Percentiles rank a stretch among this genome's conserved stretches.
Evolutionary conservation across 305 asterid genomes (phyloP).

Genomic region (Monarda citriodora): DNA sequence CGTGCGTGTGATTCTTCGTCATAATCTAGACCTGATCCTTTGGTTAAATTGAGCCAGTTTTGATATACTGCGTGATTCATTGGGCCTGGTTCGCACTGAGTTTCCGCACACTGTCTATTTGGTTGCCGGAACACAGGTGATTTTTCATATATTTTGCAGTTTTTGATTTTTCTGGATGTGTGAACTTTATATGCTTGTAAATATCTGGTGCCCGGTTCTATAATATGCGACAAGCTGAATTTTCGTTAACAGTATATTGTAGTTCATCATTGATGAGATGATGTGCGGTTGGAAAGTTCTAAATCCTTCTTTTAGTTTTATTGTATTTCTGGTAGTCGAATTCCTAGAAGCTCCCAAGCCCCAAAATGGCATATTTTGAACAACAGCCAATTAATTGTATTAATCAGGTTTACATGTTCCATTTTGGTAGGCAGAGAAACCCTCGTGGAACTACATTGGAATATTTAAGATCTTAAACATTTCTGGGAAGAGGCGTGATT

Average conservation of each 20-base stretch:
- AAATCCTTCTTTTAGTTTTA: conserved; percentile 1
- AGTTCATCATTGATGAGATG: background rate
- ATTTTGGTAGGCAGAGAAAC: conserved; percentile 67
- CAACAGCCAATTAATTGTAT: background rate
- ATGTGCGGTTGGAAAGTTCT: background rate
- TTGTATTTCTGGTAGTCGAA: background rate
- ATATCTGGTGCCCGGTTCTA: background rate
- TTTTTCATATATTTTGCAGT: conserved; percentile 5
- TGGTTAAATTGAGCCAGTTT: conserved; percentile 48
- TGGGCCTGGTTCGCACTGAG: conserved; percentile 89
- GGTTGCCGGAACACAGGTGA: conserved; percentile 92
- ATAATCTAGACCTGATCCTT: conserved; percentile 16
- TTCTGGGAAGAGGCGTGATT: conserved; percentile 83
- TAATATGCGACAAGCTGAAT: background rate
- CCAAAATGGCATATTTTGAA: background rate
- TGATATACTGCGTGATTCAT: conserved; percentile 78
- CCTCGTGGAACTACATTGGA: conserved; percentile 73
- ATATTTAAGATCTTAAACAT: conserved; percentile 70
- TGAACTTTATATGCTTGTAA: background rate
- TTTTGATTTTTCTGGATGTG: background rate
- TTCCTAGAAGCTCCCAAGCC: background rate
- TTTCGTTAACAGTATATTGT: background rate
- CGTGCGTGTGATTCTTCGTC: background rate
- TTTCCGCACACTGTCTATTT: conserved; percentile 88
- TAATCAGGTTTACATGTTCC: conserved; percentile 8